phyloP scores from a whole-genome alignment of 345 rosid species.

The Conringia planisiliqua region DNA sequence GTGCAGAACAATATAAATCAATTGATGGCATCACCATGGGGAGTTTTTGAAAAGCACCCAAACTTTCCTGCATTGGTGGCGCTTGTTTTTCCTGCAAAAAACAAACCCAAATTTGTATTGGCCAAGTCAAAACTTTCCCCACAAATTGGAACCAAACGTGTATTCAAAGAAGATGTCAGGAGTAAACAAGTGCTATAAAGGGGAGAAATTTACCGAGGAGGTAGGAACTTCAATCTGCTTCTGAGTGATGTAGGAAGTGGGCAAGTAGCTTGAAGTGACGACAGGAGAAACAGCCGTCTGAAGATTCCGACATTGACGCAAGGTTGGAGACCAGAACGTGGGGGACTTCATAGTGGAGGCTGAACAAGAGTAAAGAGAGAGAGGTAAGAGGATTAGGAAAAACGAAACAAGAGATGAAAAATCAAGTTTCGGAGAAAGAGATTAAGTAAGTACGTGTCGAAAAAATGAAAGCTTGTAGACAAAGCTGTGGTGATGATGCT shows the following conservation, averaged over 20 bases:
- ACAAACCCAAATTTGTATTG: neutral
- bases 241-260: slow-evolving; percentile 40
- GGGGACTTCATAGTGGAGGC: slow-evolving; percentile 17
- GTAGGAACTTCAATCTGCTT: slow-evolving; percentile 30
- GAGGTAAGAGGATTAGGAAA: neutral
- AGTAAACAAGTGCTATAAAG: neutral
- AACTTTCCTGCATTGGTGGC: slow-evolving; percentile 31
- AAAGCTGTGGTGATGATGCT: slow-evolving; percentile 20
- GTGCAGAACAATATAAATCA: slow-evolving; percentile 72
- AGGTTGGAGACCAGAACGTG: slow-evolving; percentile 29
- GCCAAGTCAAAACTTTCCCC: neutral
- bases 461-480: slow-evolving; percentile 23
- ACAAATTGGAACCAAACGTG: neutral
- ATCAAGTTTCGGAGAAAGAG: neutral
- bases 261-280: slow-evolving; percentile 56
- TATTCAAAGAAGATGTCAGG: neutral
- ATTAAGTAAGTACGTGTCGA: slow-evolving; percentile 12
- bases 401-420: neutral
- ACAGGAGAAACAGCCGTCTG: slow-evolving; percentile 52
- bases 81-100: slow-evolving; percentile 46
- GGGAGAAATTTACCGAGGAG: slow-evolving; percentile 12
- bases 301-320: slow-evolving; percentile 47
- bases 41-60: slow-evolving; percentile 92
- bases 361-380: slow-evolving; percentile 9
- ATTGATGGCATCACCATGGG: slow-evolving; percentile 95